Conservation (phyloP, 345 rosid genomes). For the Sonneratia caseolaris region DNA sequence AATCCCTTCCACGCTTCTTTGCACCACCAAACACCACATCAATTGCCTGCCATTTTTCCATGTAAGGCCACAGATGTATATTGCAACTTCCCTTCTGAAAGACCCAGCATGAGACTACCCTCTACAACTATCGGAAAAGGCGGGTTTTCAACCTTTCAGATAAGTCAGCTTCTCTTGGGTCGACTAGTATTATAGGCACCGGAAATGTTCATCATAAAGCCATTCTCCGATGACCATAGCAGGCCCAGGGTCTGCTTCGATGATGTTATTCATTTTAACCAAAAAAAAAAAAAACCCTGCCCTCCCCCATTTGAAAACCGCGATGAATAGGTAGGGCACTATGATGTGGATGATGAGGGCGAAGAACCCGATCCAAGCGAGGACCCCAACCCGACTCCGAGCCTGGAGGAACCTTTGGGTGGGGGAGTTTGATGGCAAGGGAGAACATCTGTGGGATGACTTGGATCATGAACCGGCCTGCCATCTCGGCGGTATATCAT, state of each 20-base stretch:
- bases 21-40: slow-evolving; percentile 86
- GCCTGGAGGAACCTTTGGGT: slow-evolving; percentile 81
- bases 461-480: slow-evolving; percentile 57
- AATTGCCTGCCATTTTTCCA: slow-evolving; percentile 25
- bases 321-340: slow-evolving; percentile 41
- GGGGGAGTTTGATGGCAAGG: slow-evolving; percentile 65
- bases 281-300: slow-evolving; percentile 19
- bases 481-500: slow-evolving; percentile 46
- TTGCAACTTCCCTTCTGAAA: no score
- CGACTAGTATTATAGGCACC: no score
- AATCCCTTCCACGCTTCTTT: slow-evolving; percentile 76
- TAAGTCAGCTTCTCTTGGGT: no score
- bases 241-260: no score
- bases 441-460: slow-evolving; percentile 92
- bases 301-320: slow-evolving; percentile 62
- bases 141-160: no score
- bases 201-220: no score
- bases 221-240: no score
- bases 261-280: no score
- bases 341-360: slow-evolving; percentile 43
- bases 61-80: no score
- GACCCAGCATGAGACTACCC: no score
- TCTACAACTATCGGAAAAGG: no score
- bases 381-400: slow-evolving; percentile 67
- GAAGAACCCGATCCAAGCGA: slow-evolving; percentile 76